Conservation (phyloP, 768 basidiomycete genomes). For the Psilocybe cubensis region DNA sequence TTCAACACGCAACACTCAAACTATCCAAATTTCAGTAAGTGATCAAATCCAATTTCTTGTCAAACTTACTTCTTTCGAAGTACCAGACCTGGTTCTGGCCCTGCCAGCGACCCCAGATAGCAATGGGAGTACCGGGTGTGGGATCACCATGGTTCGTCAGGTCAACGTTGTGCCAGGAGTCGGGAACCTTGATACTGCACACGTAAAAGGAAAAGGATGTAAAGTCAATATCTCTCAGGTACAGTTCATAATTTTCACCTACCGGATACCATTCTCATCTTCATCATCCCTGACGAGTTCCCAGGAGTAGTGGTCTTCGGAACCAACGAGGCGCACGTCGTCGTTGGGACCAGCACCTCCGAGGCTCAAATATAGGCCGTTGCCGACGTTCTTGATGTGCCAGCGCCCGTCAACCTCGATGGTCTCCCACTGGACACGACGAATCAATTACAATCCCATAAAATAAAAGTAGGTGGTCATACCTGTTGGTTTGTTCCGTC, state of each 20-base stretch:
- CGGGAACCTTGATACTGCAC: constrained; percentile 21
- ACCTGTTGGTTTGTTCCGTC: constrained; percentile 47
- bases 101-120: constrained; percentile 44
- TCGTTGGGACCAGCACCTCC: constrained; percentile 20
- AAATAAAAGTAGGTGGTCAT: neutral
- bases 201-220: too few species aligned
- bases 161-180: constrained; percentile 39
- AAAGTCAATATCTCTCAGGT: too few species aligned
- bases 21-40: too few species aligned
- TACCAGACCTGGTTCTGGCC: constrained; percentile 41
- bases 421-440: constrained; percentile 22
- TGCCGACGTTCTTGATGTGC: constrained; percentile 35
- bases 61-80: constrained; percentile 21
- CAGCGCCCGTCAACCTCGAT: constrained; percentile 18
- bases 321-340: neutral
- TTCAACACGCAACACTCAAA: too few species aligned
- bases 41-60: too few species aligned
- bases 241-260: too few species aligned
- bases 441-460: neutral
- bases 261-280: neutral
- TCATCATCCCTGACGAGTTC: neutral
- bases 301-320: neutral
- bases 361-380: constrained; percentile 32
- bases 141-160: constrained; percentile 39
- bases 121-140: constrained; percentile 39